Evolutionary conservation across 2,329 filamentous ascomycete species (phyloP).

Genomic region (Rutstroemia sp.): DNA sequence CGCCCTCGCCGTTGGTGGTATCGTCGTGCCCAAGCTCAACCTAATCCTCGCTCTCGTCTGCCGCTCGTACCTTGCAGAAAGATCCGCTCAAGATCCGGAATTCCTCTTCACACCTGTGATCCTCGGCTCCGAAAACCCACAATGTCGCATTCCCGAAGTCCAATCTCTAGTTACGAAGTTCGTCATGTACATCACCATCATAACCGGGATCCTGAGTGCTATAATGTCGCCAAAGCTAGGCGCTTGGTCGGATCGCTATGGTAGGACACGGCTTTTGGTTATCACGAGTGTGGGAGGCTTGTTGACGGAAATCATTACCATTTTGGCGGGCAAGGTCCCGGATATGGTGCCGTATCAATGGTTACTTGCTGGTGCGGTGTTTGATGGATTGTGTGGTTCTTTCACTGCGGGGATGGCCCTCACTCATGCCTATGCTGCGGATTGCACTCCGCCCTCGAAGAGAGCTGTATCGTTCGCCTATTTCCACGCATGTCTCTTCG

Average conservation of each 20-base stretch:
- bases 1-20: slow-evolving; percentile 78
- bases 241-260: slow-evolving; percentile 78
- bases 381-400: slow-evolving; percentile 82
- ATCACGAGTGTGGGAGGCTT: slow-evolving; percentile 70
- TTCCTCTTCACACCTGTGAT: slow-evolving; percentile 57
- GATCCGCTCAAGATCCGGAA: slow-evolving; percentile 48
- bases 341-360: slow-evolving; percentile 68
- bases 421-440: slow-evolving; percentile 78
- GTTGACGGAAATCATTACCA: slow-evolving; percentile 65
- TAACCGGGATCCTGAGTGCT: slow-evolving; percentile 70
- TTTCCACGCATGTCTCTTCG: slow-evolving; percentile 82
- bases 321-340: slow-evolving; percentile 69
- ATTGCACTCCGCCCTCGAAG: slow-evolving; percentile 75
- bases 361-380: slow-evolving; percentile 66
- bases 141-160: slow-evolving; percentile 75
- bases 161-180: slow-evolving; percentile 73
- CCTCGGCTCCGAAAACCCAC: slow-evolving; percentile 62
- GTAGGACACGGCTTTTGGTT: slow-evolving; percentile 67
- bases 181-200: slow-evolving; percentile 65
- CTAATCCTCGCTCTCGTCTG: slow-evolving; percentile 81
- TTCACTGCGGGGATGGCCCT: slow-evolving; percentile 76
- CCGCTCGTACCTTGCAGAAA: slow-evolving; percentile 69
- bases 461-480: slow-evolving; percentile 82
- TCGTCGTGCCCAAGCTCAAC: slow-evolving; percentile 81
- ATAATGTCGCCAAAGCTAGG: slow-evolving; percentile 78